These are phyloP conservation scores for Neonectria hederae DNA, from an alignment of 2,329 filamentous ascomycete species.

Conservation along the genomic window DNA sequence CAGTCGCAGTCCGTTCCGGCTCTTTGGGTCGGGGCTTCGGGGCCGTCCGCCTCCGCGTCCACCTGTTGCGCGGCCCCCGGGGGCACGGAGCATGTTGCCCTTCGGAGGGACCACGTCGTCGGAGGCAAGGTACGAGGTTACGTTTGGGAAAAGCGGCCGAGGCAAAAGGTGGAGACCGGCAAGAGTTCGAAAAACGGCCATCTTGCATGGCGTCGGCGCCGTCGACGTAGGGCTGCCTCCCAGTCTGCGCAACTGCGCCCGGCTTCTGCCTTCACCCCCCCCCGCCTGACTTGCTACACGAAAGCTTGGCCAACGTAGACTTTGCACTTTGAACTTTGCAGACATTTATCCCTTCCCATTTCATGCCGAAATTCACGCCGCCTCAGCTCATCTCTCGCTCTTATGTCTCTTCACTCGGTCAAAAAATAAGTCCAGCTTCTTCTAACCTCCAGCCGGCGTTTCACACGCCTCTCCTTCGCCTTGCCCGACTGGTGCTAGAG, in stretches of 20 bases:
- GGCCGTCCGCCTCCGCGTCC: not conserved
- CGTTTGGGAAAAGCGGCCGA: constrained; percentile 17
- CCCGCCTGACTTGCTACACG: not conserved
- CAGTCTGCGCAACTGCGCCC: not conserved
- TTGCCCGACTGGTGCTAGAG: constrained; percentile 16
- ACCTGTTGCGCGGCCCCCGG: not conserved
- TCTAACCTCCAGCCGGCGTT: not conserved
- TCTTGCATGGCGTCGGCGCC: constrained; percentile 19
- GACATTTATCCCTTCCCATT: too few relatives aligned
- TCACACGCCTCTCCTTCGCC: not conserved
- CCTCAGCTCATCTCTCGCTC: too few relatives aligned
- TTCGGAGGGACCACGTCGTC: constrained; percentile 10
- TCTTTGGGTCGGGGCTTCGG: constrained; percentile 18
- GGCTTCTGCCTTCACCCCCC: not conserved
- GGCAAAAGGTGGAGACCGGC: constrained; percentile 7
- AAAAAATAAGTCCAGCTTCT: not conserved
- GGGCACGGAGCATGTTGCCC: constrained; percentile 4
- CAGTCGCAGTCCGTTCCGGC: constrained; percentile 13
- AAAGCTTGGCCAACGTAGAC: not conserved
- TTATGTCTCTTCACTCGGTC: not conserved
- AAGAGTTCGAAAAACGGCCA: constrained; percentile 8
- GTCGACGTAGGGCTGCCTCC: constrained; percentile 19
- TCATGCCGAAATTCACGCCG: not conserved
- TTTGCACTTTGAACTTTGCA: too few relatives aligned
- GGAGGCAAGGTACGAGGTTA: not conserved